Percentiles rank a stretch among this genome's conserved stretches.
Evolutionary conservation across 306 rosid species (phyloP).

Genomic region (Quillaja saponaria): DNA sequence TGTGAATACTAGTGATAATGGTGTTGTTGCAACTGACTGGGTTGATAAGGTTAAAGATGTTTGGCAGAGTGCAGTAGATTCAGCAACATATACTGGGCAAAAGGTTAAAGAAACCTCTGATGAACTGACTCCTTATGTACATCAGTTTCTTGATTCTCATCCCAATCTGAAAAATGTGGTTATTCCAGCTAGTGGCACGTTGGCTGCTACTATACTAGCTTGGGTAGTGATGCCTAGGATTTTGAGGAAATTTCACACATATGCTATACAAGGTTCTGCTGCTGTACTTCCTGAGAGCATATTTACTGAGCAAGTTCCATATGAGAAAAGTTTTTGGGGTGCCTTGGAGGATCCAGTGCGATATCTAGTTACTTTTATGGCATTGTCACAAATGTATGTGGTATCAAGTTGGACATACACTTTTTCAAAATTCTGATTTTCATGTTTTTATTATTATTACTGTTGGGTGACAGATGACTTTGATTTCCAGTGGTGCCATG

Average conservation of each 20-base stretch:
- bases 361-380: slow-evolving; percentile 73
- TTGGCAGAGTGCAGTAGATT: slow-evolving; percentile 64
- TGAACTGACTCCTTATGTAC: slow-evolving; percentile 61
- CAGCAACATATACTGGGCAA: slow-evolving; percentile 49
- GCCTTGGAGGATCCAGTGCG: slow-evolving; percentile 91
- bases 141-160: slow-evolving; percentile 63
- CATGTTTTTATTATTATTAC: slow-evolving; percentile 12
- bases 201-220: slow-evolving; percentile 67
- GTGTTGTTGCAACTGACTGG: slow-evolving; percentile 50
- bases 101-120: slow-evolving; percentile 68
- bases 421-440: slow-evolving; percentile 10
- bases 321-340: slow-evolving; percentile 89
- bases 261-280: slow-evolving; percentile 56
- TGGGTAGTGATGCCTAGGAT: slow-evolving; percentile 87
- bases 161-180: slow-evolving; percentile 62
- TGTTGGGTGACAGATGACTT: slow-evolving; percentile 35
- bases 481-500: slow-evolving; percentile 68
- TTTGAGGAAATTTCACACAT: slow-evolving; percentile 73
- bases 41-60: slow-evolving; percentile 53
- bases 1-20: slow-evolving; percentile 36
- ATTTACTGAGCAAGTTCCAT: slow-evolving; percentile 50
- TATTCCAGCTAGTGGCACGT: slow-evolving; percentile 63
- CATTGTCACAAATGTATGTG: slow-evolving; percentile 85
- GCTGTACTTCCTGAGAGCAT: slow-evolving; percentile 47
- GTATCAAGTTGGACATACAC: slow-evolving; percentile 14